phyloP scores from a whole-genome alignment of 1,284 basidiomycete species.

The Kwoniella shivajii region DNA sequence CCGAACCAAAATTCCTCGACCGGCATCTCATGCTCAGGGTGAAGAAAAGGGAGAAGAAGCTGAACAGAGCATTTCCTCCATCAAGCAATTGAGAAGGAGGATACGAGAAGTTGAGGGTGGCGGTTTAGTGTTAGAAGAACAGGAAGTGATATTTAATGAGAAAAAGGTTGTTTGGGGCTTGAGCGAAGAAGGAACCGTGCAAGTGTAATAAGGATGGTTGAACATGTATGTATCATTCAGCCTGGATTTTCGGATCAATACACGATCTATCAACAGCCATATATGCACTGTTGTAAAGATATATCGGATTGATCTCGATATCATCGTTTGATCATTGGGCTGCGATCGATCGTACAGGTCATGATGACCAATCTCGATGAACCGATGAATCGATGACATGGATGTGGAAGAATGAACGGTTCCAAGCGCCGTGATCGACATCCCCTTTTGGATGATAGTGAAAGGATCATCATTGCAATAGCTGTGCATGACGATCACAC shows the following conservation, averaged over 20 bases:
- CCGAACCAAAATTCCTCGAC: neutral
- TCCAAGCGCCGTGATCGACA: no score
- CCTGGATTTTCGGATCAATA: neutral
- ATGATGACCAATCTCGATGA: no score
- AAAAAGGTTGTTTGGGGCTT: slow-evolving; percentile 17
- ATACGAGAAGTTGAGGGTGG: slow-evolving; percentile 19
- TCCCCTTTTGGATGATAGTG: no score
- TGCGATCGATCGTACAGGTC: no score
- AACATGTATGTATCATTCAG: neutral
- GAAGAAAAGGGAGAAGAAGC: slow-evolving; percentile 10
- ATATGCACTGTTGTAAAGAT: neutral
- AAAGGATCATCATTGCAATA: no score
- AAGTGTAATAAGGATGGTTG: no score
- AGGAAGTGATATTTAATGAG: slow-evolving; percentile 26
- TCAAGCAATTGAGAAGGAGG: slow-evolving; percentile 18
- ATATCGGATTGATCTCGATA: neutral
- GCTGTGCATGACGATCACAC: no score
- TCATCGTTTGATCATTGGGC: no score
- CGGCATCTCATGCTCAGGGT: neutral
- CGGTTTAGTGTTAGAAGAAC: slow-evolving; percentile 23
- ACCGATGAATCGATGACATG: no score
- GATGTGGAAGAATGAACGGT: no score
- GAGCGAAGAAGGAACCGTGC: neutral
- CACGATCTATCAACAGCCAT: neutral
- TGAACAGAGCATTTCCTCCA: slow-evolving; percentile 7